phyloP scores from a whole-genome alignment of 805 yeast species.

The Yarrowia hollandica region DNA sequence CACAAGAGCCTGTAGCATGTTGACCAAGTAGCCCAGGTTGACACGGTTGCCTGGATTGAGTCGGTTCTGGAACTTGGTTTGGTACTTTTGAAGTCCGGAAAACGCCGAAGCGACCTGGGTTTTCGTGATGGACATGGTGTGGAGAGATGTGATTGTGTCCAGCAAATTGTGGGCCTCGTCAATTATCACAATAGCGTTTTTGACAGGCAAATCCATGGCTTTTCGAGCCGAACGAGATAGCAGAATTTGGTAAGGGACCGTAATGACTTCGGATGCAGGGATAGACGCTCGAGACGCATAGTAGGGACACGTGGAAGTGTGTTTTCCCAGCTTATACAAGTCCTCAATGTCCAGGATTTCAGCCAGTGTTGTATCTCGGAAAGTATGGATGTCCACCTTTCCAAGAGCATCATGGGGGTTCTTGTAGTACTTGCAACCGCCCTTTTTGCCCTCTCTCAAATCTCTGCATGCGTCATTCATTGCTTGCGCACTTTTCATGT shows the following conservation, averaged over 20 bases:
- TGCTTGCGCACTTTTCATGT: constrained; percentile 49
- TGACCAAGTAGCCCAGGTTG: constrained; percentile 50
- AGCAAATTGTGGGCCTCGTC: constrained; percentile 92
- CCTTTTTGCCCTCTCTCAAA: constrained; percentile 50
- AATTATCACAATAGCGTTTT: constrained; percentile 68
- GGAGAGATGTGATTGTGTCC: constrained; percentile 69
- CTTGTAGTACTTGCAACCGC: constrained; percentile 48
- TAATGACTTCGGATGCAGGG: constrained; percentile 66
- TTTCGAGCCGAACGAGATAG: constrained; percentile 62
- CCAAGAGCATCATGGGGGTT: constrained; percentile 41
- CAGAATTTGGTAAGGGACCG: constrained; percentile 82
- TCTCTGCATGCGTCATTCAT: constrained; percentile 84
- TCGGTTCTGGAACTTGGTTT: constrained; percentile 58
- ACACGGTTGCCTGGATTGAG: constrained; percentile 72
- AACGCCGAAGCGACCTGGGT: constrained; percentile 51
- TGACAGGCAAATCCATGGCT: constrained; percentile 57
- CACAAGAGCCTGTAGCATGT: constrained; percentile 58
- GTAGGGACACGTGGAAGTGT: constrained; percentile 71
- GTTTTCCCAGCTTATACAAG: constrained; percentile 58
- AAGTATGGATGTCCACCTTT: constrained; percentile 43
- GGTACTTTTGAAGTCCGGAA: constrained; percentile 55
- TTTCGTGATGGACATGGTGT: constrained; percentile 59
- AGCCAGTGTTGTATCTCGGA: constrained; percentile 57
- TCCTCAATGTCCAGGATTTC: constrained; percentile 79
- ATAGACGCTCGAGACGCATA: constrained; percentile 65